Base-by-base conservation (phyloP, 73 alveolate species). In the Paramecium sexaurelia region DNA sequence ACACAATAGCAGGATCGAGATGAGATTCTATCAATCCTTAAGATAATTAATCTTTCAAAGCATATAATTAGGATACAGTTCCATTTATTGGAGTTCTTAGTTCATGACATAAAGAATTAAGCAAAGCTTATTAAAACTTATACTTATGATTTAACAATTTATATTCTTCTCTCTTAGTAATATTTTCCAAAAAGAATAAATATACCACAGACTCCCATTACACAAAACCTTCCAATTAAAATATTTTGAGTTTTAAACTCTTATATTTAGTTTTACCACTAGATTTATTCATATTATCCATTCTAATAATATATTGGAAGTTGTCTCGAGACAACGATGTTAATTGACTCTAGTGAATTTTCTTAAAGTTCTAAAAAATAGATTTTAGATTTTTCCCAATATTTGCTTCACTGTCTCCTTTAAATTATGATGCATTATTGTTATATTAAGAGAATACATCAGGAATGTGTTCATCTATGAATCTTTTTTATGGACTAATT, bases 31-130 rank as follows among this genome's bases (percentile, higher is more conserved):
- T 8, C 7, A 71, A 35, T 33, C 56, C 35, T 37, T 29, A 71
- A 0, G 86, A 37, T 36, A 71, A 20, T 37, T 71, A 2, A 35
- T 71, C 61, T 4, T 32, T 35, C 36, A 71, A 71, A 3, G 86
- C 86, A 71, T 32, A 35, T 10, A 71, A 19, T 71, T 71, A 71
- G 13, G 57, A 71, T 9, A 71, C 35, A 11, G 86, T 71, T 33
- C 57, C 86, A 71, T 71, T 71, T 5, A 71, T 71, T 11, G 86
- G 86, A 5, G 86, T 71, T 71, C 86, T 71, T 71, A 71, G 19
- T 37, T 71, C 86, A 37, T 71, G 86, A 36, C 86, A 71, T 33
- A 71, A n/a, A 3, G 86, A 71, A 37, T 71, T 71, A 13, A 71
- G 20, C 9, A 71, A 71, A 6, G 57, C 56, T 17, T 71, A 37